Evolutionary conservation across 2,329 filamentous ascomycete species (phyloP), one percentile per base, ranked within the genome.

Genomic region (Diaporthe vaccinii): DNA sequence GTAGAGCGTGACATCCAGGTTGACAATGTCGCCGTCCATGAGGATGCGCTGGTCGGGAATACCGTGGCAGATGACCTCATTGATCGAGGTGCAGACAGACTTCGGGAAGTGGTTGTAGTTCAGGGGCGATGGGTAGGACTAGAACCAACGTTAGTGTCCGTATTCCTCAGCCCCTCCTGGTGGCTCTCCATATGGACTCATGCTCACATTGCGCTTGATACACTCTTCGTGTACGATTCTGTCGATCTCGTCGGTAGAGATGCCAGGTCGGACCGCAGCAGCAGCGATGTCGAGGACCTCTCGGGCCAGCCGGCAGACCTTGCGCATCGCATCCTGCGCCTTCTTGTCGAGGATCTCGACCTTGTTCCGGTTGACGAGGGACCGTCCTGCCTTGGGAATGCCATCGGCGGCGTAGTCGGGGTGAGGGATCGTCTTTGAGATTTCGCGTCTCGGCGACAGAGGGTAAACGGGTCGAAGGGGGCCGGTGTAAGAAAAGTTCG

Each of bases 31-130:
- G 77, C 97, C 97, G 79, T 99, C 96, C 78, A 95, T 86, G 1
- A 99, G 89, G 10, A 94, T 89, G 73, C 97, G 92, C 83, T 98
- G 92, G 82, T 99, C 97, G 22, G 97, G 97, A 78, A 99, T 99
- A 72, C 97, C 97, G 88, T 99, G 97, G 87, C 97, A 99, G 84
- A 99, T 98, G 78, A 98, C 94, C 85, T 99, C 97, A 87, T 99
- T 99, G 68, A 94, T 86, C 3, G 96, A 98, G 4, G 96, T 98
- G 86, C 97, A 99, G 77, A 98, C 94, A 0, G 97, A 99, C 87
- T 99, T 99, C 78, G 97, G 97, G 86, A 98, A 99, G 84, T 96
- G 89, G 87, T 94, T 94, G 86, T 98, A 98, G 87, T 98, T 98
- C 46, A 98, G 88, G 1, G 96, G 95, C 0, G 96, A 98, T 0